phyloP scores from a whole-genome alignment of 2,329 filamentous ascomycete genomes.

The Myriosclerotinia duriaeana region DNA sequence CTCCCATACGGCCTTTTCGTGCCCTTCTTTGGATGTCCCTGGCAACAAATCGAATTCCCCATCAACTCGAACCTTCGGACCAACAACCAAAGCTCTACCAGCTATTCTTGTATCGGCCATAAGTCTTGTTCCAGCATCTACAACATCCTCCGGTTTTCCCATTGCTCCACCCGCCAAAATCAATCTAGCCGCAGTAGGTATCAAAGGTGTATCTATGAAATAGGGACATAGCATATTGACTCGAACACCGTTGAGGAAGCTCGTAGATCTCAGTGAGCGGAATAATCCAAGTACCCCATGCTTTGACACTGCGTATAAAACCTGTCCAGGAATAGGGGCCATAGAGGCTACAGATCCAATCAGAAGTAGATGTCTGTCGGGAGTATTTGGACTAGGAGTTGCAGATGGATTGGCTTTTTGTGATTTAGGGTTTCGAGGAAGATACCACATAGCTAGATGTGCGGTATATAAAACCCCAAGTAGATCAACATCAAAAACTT shows the following conservation, averaged over 20 bases:
- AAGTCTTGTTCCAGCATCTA: slow-evolving; percentile 62
- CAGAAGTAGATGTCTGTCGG: slow-evolving; percentile 61
- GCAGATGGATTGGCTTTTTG: slow-evolving; percentile 38
- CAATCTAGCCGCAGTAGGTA: slow-evolving; percentile 48
- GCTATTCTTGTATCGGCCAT: slow-evolving; percentile 57
- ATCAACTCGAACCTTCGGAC: slow-evolving; percentile 53
- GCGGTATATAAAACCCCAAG: slow-evolving; percentile 64
- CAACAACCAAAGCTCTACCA: slow-evolving; percentile 58
- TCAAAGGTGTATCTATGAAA: slow-evolving; percentile 63
- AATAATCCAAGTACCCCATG: slow-evolving; percentile 67
- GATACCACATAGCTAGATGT: slow-evolving; percentile 62
- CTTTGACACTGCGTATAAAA: slow-evolving; percentile 61
- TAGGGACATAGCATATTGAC: slow-evolving; percentile 68
- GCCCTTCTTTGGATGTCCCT: slow-evolving; percentile 28
- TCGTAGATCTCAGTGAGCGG: slow-evolving; percentile 54
- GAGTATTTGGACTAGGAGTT: slow-evolving; percentile 37
- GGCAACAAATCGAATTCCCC: slow-evolving; percentile 40
- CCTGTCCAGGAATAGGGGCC: slow-evolving; percentile 46
- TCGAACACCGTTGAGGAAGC: slow-evolving; percentile 53
- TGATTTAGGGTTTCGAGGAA: slow-evolving; percentile 51
- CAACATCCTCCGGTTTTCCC: slow-evolving; percentile 56
- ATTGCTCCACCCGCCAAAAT: slow-evolving; percentile 57
- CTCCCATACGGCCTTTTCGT: slow-evolving; percentile 57
- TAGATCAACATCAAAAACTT: slow-evolving; percentile 61
- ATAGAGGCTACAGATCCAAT: slow-evolving; percentile 62